Conservation (phyloP, 306 rosid genomes). For the Begonia masoniana region DNA sequence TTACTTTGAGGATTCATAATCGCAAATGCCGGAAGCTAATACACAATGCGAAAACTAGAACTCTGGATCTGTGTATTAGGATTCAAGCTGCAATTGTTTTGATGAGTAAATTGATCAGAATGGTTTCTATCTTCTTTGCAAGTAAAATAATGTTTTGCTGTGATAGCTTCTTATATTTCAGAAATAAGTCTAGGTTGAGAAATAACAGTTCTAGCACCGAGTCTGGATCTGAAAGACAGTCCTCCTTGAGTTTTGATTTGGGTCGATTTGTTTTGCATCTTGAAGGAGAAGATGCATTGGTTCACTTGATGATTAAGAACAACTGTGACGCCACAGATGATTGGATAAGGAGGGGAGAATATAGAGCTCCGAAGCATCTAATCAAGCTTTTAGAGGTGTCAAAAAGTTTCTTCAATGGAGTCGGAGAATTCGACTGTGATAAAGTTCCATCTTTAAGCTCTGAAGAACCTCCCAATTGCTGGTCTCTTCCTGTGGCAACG, state of each 20-base stretch:
- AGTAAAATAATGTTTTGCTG: constrained; percentile 19
- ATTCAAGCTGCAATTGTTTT: constrained; percentile 51
- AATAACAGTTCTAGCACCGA: constrained; percentile 10
- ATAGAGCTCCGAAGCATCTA: constrained; percentile 37
- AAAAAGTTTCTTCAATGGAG: constrained; percentile 45
- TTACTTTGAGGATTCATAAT: constrained; percentile 23
- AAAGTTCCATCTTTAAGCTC: constrained; percentile 35
- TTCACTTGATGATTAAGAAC: constrained; percentile 38
- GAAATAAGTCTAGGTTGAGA: constrained; percentile 9
- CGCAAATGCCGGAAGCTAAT: constrained; percentile 33
- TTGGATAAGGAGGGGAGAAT: constrained; percentile 54
- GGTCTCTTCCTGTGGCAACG: constrained; percentile 82
- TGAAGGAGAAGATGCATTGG: constrained; percentile 73
- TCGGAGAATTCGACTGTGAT: constrained; percentile 38
- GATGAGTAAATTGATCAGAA: constrained; percentile 37
- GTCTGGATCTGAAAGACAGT: constrained; percentile 17
- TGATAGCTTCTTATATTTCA: constrained; percentile 20
- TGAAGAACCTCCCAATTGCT: constrained; percentile 44
- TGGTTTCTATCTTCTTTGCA: constrained; percentile 33
- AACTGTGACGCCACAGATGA: constrained; percentile 53
- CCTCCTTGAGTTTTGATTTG: constrained; percentile 25
- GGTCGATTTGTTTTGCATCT: constrained; percentile 67
- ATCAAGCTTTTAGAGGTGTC: constrained; percentile 39
- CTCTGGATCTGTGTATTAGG: constrained; percentile 33
- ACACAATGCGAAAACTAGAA: constrained; percentile 27